These are phyloP conservation scores for Saturnispora ahearnii DNA, from an alignment of 805 yeast genomes.

Conservation along the genomic window DNA sequence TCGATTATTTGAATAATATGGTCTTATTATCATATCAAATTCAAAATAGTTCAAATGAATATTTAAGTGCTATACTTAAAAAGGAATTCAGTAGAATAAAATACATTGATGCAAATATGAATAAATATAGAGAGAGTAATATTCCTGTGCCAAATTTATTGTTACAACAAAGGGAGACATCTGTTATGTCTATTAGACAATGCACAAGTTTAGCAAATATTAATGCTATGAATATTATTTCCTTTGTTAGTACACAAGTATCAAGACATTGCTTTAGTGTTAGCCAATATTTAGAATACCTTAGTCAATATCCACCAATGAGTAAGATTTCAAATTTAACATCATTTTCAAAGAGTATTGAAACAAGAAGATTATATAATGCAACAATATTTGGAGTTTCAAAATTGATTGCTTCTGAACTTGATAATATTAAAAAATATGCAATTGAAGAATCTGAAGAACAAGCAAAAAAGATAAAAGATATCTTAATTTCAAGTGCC, in stretches of 20 bases:
- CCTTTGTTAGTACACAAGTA: background rate
- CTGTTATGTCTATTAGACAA: background rate
- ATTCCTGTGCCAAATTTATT: background rate
- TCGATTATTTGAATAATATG: background rate
- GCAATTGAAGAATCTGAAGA: background rate
- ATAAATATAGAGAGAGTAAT: background rate
- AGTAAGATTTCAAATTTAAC: background rate
- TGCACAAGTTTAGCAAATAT: background rate
- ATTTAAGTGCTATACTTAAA: background rate
- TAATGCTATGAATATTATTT: background rate
- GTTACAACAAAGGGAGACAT: background rate
- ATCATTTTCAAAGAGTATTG: background rate
- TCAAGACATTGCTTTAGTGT: background rate
- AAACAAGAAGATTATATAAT: background rate
- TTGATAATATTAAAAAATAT: background rate
- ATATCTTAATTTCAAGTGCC: background rate
- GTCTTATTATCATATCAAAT: background rate
- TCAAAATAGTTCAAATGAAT: background rate
- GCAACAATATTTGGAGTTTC: background rate
- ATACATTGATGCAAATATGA: background rate
- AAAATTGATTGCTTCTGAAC: background rate
- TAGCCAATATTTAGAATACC: background rate
- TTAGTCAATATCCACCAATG: background rate
- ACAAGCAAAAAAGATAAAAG: background rate
- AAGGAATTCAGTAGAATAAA: background rate